phyloP scores from a whole-genome alignment of 768 basidiomycete species.

The Mycena indigotica region DNA sequence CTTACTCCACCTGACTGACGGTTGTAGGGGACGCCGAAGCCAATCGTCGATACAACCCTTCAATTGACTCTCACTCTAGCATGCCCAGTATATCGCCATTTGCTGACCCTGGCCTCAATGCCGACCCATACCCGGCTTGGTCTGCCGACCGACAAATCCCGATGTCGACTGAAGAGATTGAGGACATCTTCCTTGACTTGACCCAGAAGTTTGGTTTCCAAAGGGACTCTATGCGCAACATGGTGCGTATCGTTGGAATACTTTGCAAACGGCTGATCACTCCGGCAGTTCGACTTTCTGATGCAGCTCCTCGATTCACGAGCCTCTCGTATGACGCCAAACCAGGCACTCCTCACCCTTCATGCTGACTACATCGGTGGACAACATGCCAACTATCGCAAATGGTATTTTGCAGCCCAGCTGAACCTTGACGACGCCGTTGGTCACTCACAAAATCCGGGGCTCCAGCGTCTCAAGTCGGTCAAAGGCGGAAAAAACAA shows the following conservation, averaged over 20 bases:
- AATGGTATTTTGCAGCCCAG: constrained; percentile 99
- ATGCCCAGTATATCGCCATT: constrained; percentile 61
- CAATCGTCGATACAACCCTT: constrained; percentile 53
- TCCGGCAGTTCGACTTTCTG: constrained; percentile 84
- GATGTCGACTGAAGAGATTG: constrained; percentile 96
- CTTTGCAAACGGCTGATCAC: constrained; percentile 18
- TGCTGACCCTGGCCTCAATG: constrained; percentile 53
- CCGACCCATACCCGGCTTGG: constrained; percentile 94
- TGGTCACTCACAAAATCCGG: constrained; percentile 91
- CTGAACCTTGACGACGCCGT: constrained; percentile 99
- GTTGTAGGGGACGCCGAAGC: constrained; percentile 33
- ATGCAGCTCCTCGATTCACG: constrained; percentile 98
- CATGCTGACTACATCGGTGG: constrained; percentile 99
- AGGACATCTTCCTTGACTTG: constrained; percentile 97
- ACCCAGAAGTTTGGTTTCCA: constrained; percentile 99
- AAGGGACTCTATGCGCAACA: constrained; percentile 93
- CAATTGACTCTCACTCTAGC: constrained; percentile 63
- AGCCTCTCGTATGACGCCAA: constrained; percentile 97
- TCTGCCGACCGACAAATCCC: constrained; percentile 90
- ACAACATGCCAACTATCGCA: constrained; percentile 97
- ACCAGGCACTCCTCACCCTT: constrained; percentile 92
- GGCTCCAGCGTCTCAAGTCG: constrained; percentile 83
- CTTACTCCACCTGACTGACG: constrained; percentile 29
- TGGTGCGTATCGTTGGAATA: constrained; percentile 50
- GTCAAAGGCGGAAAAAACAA: constrained; percentile 64